Evolutionary conservation across 257 asterid species (phyloP).

Genomic region (Capsicum chinense): DNA sequence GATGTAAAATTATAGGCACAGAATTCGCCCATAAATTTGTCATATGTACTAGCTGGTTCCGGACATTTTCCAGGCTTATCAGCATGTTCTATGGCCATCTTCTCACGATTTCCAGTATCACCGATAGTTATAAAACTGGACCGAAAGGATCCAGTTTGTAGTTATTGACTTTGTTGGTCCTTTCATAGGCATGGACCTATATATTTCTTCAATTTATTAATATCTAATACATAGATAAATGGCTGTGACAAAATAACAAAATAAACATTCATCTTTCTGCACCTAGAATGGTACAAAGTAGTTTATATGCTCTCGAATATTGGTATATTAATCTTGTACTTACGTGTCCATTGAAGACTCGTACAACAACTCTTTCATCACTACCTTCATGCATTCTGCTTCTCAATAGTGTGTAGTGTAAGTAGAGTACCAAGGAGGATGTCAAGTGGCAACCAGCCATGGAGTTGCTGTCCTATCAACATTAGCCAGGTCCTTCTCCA

Average conservation of each 20-base stretch:
- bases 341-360: slow-evolving; percentile 87
- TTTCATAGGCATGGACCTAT: slow-evolving; percentile 96
- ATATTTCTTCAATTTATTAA: not conserved
- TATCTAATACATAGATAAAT: too few species aligned
- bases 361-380: slow-evolving; percentile 81
- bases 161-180: slow-evolving; percentile 91
- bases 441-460: slow-evolving; percentile 89
- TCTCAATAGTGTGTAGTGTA: slow-evolving; percentile 89
- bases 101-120: slow-evolving; percentile 93
- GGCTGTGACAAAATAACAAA: too few species aligned
- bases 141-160: slow-evolving; percentile 88
- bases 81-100: slow-evolving; percentile 71
- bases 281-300: not conserved
- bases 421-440: slow-evolving; percentile 94
- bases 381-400: slow-evolving; percentile 90
- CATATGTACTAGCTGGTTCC: slow-evolving; percentile 70
- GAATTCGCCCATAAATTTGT: slow-evolving; percentile 77
- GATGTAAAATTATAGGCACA: slow-evolving; percentile 81
- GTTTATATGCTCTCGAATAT: not conserved
- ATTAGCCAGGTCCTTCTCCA: slow-evolving; percentile 68
- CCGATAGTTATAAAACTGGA: slow-evolving; percentile 78
- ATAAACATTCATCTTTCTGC: too few species aligned
- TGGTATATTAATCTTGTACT: slow-evolving; percentile 31
- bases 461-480: slow-evolving; percentile 78
- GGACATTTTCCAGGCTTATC: slow-evolving; percentile 85